Percentiles rank a stretch among this genome's conserved stretches.
Conservation (phyloP, 495 filamentous ascomycete genomes). For the Podospora fimiseda region DNA sequence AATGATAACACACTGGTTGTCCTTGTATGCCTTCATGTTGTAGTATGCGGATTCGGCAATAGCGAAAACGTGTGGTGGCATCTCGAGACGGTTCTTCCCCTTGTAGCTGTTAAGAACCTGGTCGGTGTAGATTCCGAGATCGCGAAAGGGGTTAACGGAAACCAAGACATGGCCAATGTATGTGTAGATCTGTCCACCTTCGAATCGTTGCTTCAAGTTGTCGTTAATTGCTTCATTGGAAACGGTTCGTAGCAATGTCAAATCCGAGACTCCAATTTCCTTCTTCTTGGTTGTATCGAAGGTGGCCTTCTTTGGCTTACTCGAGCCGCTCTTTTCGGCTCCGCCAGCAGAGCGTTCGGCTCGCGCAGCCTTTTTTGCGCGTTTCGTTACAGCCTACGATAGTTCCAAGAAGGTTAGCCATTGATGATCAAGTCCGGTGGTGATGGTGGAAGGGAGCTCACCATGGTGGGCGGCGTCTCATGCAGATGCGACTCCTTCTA, state of each 20-base stretch:
- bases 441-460: constrained; percentile 11
- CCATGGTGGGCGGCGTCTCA: constrained; percentile 26
- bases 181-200: constrained; percentile 96
- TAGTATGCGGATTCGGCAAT: constrained; percentile 96
- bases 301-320: constrained; percentile 85
- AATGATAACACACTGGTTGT: constrained; percentile 99
- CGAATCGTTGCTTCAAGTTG: constrained; percentile 94
- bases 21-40: constrained; percentile 99
- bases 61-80: constrained; percentile 94
- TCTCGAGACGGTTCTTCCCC: constrained; percentile 93
- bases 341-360: constrained; percentile 46
- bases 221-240: constrained; percentile 99
- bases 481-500: constrained; percentile 15
- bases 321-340: constrained; percentile 43
- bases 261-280: constrained; percentile 96
- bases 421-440: neutral
- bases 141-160: constrained; percentile 97
- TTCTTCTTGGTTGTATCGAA: constrained; percentile 98
- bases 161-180: constrained; percentile 99
- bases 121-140: constrained; percentile 98
- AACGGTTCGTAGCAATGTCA: constrained; percentile 96
- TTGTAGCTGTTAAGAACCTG: constrained; percentile 82
- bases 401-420: constrained; percentile 6
- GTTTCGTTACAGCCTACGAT: constrained; percentile 49
- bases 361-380: constrained; percentile 60